Percentiles rank a stretch among this genome's conserved stretches.
Evolutionary conservation across 768 basidiomycete genomes (phyloP).

Genomic region (Lactarius vividus): DNA sequence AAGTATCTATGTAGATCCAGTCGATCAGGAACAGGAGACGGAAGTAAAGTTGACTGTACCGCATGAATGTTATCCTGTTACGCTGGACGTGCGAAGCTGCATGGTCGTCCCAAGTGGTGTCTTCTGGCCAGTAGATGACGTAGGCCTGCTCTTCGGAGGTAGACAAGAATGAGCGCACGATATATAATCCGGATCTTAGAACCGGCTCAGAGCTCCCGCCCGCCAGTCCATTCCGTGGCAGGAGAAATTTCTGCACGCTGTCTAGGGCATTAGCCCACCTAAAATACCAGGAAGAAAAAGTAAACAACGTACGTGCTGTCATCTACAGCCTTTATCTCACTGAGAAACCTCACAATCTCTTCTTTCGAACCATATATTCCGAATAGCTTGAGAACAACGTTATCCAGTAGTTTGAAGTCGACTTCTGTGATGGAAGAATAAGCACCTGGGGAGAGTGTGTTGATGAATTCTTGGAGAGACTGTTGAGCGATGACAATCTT

Average conservation of each 20-base stretch:
- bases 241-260: background rate
- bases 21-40: background rate
- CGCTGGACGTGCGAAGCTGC: conserved; percentile 44
- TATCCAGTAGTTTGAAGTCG: background rate
- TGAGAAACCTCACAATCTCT: background rate
- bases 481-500: background rate
- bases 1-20: conserved; percentile 4
- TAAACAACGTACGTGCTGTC: background rate
- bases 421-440: background rate
- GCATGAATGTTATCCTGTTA: conserved; percentile 62
- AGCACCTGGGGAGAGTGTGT: background rate
- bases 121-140: conserved; percentile 61
- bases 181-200: conserved; percentile 53
- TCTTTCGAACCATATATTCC: background rate
- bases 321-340: background rate
- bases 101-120: conserved; percentile 55
- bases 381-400: background rate
- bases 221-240: background rate
- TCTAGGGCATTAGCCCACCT: background rate
- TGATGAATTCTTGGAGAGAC: background rate
- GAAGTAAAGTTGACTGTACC: conserved; percentile 37
- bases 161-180: conserved; percentile 32
- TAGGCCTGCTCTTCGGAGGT: conserved; percentile 37
- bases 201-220: background rate
- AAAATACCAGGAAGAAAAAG: background rate